Evolutionary conservation across 2,329 filamentous ascomycete genomes (phyloP).

Genomic region (Fusarium kyushuense): DNA sequence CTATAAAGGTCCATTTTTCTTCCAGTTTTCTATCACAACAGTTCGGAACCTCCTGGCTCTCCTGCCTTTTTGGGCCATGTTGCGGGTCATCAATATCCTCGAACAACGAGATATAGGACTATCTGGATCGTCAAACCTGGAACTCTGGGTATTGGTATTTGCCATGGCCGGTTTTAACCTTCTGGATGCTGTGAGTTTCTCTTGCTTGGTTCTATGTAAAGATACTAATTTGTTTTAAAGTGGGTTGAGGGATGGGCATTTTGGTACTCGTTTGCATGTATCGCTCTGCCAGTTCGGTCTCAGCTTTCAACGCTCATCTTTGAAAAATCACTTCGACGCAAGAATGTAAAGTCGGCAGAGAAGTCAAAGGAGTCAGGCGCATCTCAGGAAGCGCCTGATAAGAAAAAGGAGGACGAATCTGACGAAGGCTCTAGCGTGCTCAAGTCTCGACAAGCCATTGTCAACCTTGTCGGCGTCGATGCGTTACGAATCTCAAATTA

Average conservation of each 20-base stretch:
- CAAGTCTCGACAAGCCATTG: slow-evolving; percentile 73
- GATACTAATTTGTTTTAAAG: slow-evolving; percentile 37
- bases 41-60: slow-evolving; percentile 71
- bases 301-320: slow-evolving; percentile 80
- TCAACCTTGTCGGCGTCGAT: slow-evolving; percentile 85
- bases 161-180: slow-evolving; percentile 72
- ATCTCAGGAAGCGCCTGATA: slow-evolving; percentile 55
- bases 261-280: slow-evolving; percentile 73
- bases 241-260: slow-evolving; percentile 75
- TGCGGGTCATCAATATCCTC: slow-evolving; percentile 73
- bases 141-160: slow-evolving; percentile 76
- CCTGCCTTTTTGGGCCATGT: slow-evolving; percentile 76
- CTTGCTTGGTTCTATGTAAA: not conserved
- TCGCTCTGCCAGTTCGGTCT: slow-evolving; percentile 75
- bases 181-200: slow-evolving; percentile 56
- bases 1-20: slow-evolving; percentile 66
- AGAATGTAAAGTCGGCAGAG: slow-evolving; percentile 76
- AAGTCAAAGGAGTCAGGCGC: slow-evolving; percentile 58
- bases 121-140: slow-evolving; percentile 56
- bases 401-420: slow-evolving; percentile 65
- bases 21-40: slow-evolving; percentile 71
- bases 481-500: slow-evolving; percentile 77
- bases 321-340: slow-evolving; percentile 79
- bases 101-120: slow-evolving; percentile 65
- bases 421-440: slow-evolving; percentile 50